A percentile compares a stretch with the other conserved stretches of the same genome.
Conservation (phyloP, 169 alveolate species). For the Plasmodium inui region DNA sequence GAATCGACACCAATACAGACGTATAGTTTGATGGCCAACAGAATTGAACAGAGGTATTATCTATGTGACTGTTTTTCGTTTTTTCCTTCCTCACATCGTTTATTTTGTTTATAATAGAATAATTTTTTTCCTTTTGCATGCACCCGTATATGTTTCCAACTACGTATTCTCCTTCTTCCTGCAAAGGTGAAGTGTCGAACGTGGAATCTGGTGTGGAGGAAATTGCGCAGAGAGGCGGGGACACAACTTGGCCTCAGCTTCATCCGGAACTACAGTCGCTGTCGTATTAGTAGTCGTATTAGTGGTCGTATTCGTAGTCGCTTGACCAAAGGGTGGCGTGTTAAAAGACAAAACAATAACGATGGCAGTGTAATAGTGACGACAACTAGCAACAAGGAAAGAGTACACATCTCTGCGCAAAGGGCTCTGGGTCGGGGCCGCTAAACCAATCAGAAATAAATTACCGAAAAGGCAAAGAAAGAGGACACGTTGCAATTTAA, state of each 20-base stretch:
- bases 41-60: no score
- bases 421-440: not conserved
- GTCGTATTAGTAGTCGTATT: no score
- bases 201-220: not conserved
- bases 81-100: constrained; percentile 43
- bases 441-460: not conserved
- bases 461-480: constrained; percentile 71
- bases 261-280: not conserved
- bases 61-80: not conserved
- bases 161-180: constrained; percentile 75
- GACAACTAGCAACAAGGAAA: not conserved
- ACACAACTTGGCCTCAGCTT: not conserved
- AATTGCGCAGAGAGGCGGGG: not conserved
- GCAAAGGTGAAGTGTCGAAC: not conserved
- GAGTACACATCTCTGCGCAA: not conserved
- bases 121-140: constrained; percentile 66
- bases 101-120: constrained; percentile 40
- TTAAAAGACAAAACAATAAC: not conserved
- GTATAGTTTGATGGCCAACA: not conserved
- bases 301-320: not conserved
- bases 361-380: not conserved
- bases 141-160: constrained; percentile 60
- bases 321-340: not conserved
- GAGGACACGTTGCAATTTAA: constrained; percentile 27
- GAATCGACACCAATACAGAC: not conserved